phyloP scores from a whole-genome alignment of 1,139 yeast genomes.

The Nakaseomyces delphensis region DNA sequence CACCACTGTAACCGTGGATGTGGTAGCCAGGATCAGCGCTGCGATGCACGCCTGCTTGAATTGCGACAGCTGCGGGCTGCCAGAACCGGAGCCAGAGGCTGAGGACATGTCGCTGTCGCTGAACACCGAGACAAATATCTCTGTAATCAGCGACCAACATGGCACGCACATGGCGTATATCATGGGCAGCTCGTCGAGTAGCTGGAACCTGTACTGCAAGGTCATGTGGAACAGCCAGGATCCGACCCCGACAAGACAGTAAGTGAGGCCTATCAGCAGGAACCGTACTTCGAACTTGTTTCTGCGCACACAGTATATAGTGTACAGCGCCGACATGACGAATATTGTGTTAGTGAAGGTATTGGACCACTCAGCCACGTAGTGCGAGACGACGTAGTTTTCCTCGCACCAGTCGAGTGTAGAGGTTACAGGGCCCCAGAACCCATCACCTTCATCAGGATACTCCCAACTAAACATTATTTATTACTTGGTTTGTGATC shows the following conservation, averaged over 20 bases:
- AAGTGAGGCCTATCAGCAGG: constrained; percentile 63
- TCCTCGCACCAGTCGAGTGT: constrained; percentile 98
- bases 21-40: not conserved
- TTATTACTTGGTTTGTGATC: constrained; percentile 7
- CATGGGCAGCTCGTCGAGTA: constrained; percentile 95
- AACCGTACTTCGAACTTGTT: constrained; percentile 65
- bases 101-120: constrained; percentile 6
- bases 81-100: no score
- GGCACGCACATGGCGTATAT: constrained; percentile 95
- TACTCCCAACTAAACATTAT: constrained; percentile 26
- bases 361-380: constrained; percentile 82
- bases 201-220: constrained; percentile 73
- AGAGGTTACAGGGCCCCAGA: constrained; percentile 37
- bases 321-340: constrained; percentile 55
- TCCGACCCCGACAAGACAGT: constrained; percentile 83
- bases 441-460: constrained; percentile 30
- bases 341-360: constrained; percentile 69
- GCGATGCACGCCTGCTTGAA: constrained; percentile 1
- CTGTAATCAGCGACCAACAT: constrained; percentile 66
- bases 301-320: constrained; percentile 50
- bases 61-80: constrained; percentile 1
- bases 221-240: constrained; percentile 97
- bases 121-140: constrained; percentile 31
- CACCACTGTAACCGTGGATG: constrained; percentile 4
- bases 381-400: constrained; percentile 76